A percentile compares a stretch with the other conserved stretches of the same genome.
Evolutionary conservation across 192 early-diverging fungal genomes (phyloP).

Genomic region (Kappamyces sp.): DNA sequence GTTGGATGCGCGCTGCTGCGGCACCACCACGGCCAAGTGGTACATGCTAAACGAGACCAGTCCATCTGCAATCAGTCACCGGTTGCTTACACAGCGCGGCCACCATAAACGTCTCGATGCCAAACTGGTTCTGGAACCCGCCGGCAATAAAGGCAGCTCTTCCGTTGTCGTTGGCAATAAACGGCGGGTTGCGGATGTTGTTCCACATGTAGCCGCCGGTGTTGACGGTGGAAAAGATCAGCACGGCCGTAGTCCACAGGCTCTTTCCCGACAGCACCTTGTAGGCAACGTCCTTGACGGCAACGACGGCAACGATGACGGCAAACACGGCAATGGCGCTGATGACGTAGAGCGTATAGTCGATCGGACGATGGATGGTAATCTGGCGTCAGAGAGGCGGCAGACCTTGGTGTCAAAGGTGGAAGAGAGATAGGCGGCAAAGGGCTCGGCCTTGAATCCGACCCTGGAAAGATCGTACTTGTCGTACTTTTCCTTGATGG

Average conservation of each 20-base stretch:
- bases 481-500: conserved; percentile 37
- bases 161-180: conserved; percentile 48
- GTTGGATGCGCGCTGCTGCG: conserved; percentile 41
- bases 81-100: conserved; percentile 59
- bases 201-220: conserved; percentile 84
- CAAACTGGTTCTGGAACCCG: conserved; percentile 65
- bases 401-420: conserved; percentile 33
- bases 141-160: conserved; percentile 50
- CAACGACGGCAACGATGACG: conserved; percentile 23
- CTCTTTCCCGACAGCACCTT: conserved; percentile 45
- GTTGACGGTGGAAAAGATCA: conserved; percentile 62
- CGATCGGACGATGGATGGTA: conserved; percentile 45
- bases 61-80: neutral
- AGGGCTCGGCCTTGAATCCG: conserved; percentile 57
- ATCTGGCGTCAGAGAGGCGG: conserved; percentile 17
- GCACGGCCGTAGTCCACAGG: neutral
- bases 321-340: conserved; percentile 31
- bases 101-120: conserved; percentile 66
- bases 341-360: conserved; percentile 42
- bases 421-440: conserved; percentile 51
- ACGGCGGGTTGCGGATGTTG: conserved; percentile 69
- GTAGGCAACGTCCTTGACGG: conserved; percentile 36
- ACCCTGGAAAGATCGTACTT: conserved; percentile 59
- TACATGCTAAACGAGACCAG: conserved; percentile 25
- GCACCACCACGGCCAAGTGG: conserved; percentile 46